phyloP scores from a whole-genome alignment of 2,329 filamentous ascomycete species.

The Hypoxylon rubiginosum region DNA sequence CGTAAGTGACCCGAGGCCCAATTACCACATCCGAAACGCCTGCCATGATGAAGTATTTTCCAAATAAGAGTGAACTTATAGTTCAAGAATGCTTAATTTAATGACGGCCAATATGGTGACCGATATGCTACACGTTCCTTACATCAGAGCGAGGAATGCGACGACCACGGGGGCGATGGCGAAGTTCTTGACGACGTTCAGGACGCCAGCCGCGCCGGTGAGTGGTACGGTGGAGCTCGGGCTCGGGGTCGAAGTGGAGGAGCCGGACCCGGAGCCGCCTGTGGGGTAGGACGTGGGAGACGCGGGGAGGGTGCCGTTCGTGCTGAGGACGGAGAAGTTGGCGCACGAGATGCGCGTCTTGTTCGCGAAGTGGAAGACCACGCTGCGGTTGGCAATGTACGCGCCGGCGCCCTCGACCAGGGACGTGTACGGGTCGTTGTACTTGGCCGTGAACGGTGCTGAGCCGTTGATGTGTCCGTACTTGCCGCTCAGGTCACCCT shows the following conservation, averaged over 20 bases:
- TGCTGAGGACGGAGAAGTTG: slow-evolving; percentile 63
- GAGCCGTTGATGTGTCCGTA: slow-evolving; percentile 69
- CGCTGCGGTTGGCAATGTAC: slow-evolving; percentile 75
- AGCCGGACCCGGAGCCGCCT: slow-evolving; percentile 13
- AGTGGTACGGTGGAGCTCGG: slow-evolving; percentile 17
- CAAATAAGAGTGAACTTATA: not conserved
- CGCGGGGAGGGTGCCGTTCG: slow-evolving; percentile 34
- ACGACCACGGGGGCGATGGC: slow-evolving; percentile 43
- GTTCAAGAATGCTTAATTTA: not conserved
- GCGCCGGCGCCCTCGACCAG: slow-evolving; percentile 63
- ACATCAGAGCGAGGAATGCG: slow-evolving; percentile 42
- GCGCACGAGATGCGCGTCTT: slow-evolving; percentile 75
- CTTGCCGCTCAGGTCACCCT: slow-evolving; percentile 83
- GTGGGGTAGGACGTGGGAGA: slow-evolving; percentile 34
- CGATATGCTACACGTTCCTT: slow-evolving; percentile 4
- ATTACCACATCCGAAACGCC: slow-evolving; percentile 23
- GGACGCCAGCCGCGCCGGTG: slow-evolving; percentile 14
- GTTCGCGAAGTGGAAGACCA: slow-evolving; percentile 75
- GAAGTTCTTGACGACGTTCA: slow-evolving; percentile 39
- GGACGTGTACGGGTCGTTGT: slow-evolving; percentile 70
- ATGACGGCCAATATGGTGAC: not conserved
- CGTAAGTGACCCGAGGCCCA: not conserved
- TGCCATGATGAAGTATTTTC: not conserved
- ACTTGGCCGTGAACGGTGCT: slow-evolving; percentile 64
- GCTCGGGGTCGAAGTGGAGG: slow-evolving; percentile 6